phyloP scores from a whole-genome alignment of 2,329 filamentous ascomycete species.

The Neoscytalidium dimidiatum region DNA sequence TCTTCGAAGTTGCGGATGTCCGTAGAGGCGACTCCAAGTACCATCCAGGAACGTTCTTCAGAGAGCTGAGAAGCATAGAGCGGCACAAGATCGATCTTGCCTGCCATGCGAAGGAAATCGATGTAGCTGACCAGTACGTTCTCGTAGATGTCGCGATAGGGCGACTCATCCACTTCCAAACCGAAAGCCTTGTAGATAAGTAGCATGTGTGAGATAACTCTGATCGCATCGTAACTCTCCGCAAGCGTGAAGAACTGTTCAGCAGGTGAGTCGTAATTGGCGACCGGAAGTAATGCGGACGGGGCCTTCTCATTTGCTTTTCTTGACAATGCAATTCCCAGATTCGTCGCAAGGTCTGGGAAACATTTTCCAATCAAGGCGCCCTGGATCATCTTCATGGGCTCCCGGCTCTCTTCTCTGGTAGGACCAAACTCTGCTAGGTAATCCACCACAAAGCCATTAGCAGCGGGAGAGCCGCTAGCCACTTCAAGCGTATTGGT shows the following conservation, averaged over 20 bases:
- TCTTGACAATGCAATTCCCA: constrained; percentile 47
- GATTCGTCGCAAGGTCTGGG: constrained; percentile 44
- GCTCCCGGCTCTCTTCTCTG: constrained; percentile 60
- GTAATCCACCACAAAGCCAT: constrained; percentile 58
- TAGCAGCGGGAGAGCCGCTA: constrained; percentile 56
- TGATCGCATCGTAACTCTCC: constrained; percentile 45
- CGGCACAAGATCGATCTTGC: constrained; percentile 77
- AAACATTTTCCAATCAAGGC: constrained; percentile 67
- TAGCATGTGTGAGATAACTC: constrained; percentile 55
- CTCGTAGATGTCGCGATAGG: constrained; percentile 58
- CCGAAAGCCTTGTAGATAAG: constrained; percentile 67
- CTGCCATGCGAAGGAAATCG: constrained; percentile 70
- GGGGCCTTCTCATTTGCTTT: constrained; percentile 30
- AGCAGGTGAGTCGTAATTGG: constrained; percentile 27
- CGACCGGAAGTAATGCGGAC: background rate
- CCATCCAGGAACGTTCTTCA: constrained; percentile 64
- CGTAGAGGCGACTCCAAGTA: constrained; percentile 75
- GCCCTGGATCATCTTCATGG: constrained; percentile 75
- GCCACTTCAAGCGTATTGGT: constrained; percentile 68
- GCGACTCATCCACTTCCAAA: constrained; percentile 42
- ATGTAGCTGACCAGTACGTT: constrained; percentile 82
- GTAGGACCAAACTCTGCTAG: constrained; percentile 61
- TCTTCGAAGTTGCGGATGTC: constrained; percentile 67
- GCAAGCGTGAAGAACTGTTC: constrained; percentile 36
- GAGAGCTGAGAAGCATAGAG: constrained; percentile 83